A percentile compares a stretch with the other conserved stretches of the same genome.
These are phyloP conservation scores for Geotrichum cucujoidarum DNA, from an alignment of 1,139 yeast genomes.

Conservation along the genomic window DNA sequence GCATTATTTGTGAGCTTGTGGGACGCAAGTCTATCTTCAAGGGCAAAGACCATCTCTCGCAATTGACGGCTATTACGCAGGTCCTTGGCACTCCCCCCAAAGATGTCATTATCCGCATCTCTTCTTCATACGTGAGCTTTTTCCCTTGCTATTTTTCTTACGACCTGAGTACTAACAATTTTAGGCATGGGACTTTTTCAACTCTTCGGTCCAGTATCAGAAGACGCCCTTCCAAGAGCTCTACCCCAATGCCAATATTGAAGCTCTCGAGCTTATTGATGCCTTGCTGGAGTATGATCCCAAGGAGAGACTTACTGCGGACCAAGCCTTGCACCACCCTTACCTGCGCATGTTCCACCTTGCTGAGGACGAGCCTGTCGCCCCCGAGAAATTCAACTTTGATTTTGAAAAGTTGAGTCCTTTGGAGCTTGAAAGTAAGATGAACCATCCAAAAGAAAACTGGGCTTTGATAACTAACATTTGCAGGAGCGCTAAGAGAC, in stretches of 20 bases:
- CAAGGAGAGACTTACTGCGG: conserved; percentile 68
- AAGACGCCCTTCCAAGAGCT: conserved; percentile 56
- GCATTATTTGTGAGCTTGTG: conserved; percentile 79
- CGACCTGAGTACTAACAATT: conserved; percentile 46
- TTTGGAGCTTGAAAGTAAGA: conserved; percentile 17
- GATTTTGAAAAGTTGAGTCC: conserved; percentile 59
- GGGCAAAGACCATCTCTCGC: conserved; percentile 82
- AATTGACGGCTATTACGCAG: conserved; percentile 68
- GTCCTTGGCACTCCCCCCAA: conserved; percentile 81
- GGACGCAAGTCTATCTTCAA: conserved; percentile 81
- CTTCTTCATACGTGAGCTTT: conserved; percentile 44
- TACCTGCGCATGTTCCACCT: conserved; percentile 81
- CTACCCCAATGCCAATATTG: conserved; percentile 68
- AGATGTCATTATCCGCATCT: conserved; percentile 62
- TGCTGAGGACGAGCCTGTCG: conserved; percentile 75
- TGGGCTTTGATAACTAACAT: conserved; percentile 57
- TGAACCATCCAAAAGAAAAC: no score
- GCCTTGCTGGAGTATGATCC: conserved; percentile 78
- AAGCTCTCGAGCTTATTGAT: conserved; percentile 68
- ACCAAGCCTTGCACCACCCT: conserved; percentile 74
- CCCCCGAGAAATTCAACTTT: conserved; percentile 68
- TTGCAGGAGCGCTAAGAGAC: conserved; percentile 50
- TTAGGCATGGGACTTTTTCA: conserved; percentile 22
- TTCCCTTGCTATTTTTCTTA: conserved; percentile 55
- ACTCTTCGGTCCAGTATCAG: conserved; percentile 20